These are phyloP conservation scores for Ploettnerulaceae sp. DNA, from an alignment of 2,329 filamentous ascomycete genomes.

Conservation along the genomic window DNA sequence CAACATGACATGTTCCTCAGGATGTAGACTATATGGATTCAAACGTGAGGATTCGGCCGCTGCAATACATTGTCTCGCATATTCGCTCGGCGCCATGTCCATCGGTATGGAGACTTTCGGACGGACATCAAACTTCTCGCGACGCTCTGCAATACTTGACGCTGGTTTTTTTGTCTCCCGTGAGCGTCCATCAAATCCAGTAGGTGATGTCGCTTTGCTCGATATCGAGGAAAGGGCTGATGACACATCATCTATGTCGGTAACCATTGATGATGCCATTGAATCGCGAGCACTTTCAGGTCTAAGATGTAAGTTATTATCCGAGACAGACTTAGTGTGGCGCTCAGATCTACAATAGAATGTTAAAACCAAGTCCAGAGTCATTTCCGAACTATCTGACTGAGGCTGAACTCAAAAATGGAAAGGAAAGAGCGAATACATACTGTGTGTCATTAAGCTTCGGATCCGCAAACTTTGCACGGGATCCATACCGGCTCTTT, in stretches of 20 bases:
- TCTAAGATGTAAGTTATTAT: slow-evolving; percentile 30
- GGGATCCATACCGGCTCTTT: slow-evolving; percentile 19
- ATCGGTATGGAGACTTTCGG: slow-evolving; percentile 81
- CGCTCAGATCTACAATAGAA: slow-evolving; percentile 24
- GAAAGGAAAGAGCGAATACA: slow-evolving; percentile 21
- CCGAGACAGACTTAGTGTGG: slow-evolving; percentile 20
- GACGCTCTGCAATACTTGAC: slow-evolving; percentile 30
- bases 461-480: slow-evolving; percentile 18
- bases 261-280: slow-evolving; percentile 49
- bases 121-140: slow-evolving; percentile 52
- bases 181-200: slow-evolving; percentile 42
- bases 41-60: slow-evolving; percentile 86
- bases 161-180: slow-evolving; percentile 28
- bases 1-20: slow-evolving; percentile 76
- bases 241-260: slow-evolving; percentile 44
- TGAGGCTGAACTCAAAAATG: slow-evolving; percentile 11
- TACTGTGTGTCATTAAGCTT: slow-evolving; percentile 27
- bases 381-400: neutral
- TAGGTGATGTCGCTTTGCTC: slow-evolving; percentile 60
- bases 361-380: slow-evolving; percentile 21
- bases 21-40: slow-evolving; percentile 83
- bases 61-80: slow-evolving; percentile 85
- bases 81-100: slow-evolving; percentile 66
- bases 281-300: slow-evolving; percentile 38
- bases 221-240: slow-evolving; percentile 51